Evolutionary conservation across 1,284 basidiomycete genomes (phyloP), one percentile per base, ranked within the genome.

Genomic region (Peniophora sp.): DNA sequence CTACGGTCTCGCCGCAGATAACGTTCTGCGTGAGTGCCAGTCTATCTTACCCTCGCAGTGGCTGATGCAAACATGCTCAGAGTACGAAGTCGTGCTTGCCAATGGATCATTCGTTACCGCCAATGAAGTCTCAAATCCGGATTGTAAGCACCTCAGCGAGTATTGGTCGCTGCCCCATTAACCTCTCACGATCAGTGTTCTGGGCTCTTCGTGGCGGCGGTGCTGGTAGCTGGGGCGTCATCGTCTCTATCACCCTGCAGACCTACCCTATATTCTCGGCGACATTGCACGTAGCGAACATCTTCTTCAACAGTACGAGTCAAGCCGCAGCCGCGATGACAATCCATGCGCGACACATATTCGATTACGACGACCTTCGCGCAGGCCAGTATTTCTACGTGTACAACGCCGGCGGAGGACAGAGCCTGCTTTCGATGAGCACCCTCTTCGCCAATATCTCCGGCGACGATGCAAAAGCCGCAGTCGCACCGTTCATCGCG

Each of bases 191-290:
- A 10, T 16, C 41, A 66, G 65, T 68, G 16, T 67, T 66, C 53
- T 68, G 59, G 60, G 65, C 65, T 27, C 49, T 68, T 25, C 63
- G 66, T 2, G 66, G 66, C 5, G 66, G 66, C 24, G 66, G 66
- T 8, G 59, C 64, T 5, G 65, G 66, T 17, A 64, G 60, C 41
- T 68, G 66, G 66, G 67, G 65, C 12, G 60, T 68, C 27, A 59
- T 68, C 41, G 55, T 64, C 22, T 62, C 63, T 3, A 62, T 61
- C 5, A 69, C 67, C 5, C 59, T 64, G 57, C 59, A 56, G 27
- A 64, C 61, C 3, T 65, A 55, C 54, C 64, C 65, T 19, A 63
- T 62, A 32, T 67, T 68, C 58, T 58, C 59, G 24, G 58, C 52
- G 3, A 56, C 61, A 3, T 16, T 54, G 24, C 62, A 61, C 38